Evolutionary conservation across 2,329 filamentous ascomycete genomes (phyloP).

Genomic region (Leptographium lundbergii): DNA sequence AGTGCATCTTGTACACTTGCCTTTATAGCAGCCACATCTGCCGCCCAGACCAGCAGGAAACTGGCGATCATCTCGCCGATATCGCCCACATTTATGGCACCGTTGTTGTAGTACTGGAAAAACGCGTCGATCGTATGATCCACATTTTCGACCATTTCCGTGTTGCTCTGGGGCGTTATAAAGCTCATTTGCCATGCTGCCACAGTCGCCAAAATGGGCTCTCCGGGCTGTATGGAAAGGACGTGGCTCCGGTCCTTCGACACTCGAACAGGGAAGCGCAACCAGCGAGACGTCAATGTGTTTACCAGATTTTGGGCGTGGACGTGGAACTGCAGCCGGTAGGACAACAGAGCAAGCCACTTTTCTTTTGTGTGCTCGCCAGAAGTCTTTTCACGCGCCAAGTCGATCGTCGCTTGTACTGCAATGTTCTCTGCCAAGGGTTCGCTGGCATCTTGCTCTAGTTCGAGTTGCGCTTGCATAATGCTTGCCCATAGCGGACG

Average conservation of each 20-base stretch:
- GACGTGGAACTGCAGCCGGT: neutral
- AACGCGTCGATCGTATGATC: neutral
- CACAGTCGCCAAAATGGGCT: neutral
- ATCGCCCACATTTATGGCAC: slow-evolving; percentile 1
- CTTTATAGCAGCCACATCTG: neutral
- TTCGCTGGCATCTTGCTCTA: neutral
- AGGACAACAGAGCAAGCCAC: neutral
- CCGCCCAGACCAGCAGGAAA: neutral
- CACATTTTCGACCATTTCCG: neutral
- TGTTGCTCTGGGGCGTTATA: neutral
- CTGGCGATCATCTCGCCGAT: neutral
- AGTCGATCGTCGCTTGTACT: neutral
- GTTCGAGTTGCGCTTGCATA: neutral
- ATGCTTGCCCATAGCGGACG: slow-evolving; percentile 1
- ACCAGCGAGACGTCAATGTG: neutral
- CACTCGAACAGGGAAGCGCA: neutral
- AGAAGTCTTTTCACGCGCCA: neutral
- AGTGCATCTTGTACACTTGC: neutral
- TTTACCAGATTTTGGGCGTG: neutral
- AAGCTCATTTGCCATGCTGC: neutral
- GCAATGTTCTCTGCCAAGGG: neutral
- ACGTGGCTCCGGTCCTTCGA: neutral
- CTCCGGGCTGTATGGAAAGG: neutral
- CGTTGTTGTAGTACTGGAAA: neutral
- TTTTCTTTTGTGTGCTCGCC: neutral